Evolutionary conservation across 75 land plant species (phyloP).

Genomic region (Cunninghamia lanceolata): DNA sequence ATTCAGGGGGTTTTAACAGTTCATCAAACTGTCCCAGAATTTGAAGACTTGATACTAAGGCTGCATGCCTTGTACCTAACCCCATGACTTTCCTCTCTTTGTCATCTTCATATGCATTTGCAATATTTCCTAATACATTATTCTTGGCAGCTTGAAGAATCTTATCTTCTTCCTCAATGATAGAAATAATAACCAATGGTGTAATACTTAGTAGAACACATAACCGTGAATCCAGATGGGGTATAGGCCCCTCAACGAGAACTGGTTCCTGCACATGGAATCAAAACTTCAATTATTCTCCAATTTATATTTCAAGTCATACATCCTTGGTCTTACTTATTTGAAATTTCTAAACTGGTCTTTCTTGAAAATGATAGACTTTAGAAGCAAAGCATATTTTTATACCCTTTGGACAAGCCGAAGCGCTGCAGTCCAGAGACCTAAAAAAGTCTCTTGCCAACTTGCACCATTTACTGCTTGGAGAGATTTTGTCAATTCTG

Average conservation of each 20-base stretch:
- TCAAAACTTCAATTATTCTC: background rate
- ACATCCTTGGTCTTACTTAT: background rate
- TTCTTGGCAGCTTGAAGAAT: background rate
- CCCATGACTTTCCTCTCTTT: conserved; percentile 47
- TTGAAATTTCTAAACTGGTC: background rate
- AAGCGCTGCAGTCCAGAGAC: conserved; percentile 77
- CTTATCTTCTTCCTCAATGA: conserved; percentile 88
- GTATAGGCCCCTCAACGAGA: conserved; percentile 76
- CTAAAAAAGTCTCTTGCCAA: conserved; percentile 92
- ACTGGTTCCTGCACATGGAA: conserved; percentile 70
- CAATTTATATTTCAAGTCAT: background rate
- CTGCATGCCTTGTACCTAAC: conserved; percentile 56
- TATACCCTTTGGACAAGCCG: conserved; percentile 87
- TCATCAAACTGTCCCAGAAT: conserved; percentile 78
- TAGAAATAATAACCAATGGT: conserved; percentile 57
- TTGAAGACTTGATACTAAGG: conserved; percentile 69
- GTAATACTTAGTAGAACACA: conserved; percentile 72
- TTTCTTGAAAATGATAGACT: background rate
- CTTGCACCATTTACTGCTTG: conserved; percentile 69
- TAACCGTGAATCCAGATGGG: conserved; percentile 77
- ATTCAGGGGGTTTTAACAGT: conserved; percentile 65
- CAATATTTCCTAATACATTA: conserved; percentile 26
- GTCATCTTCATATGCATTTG: conserved; percentile 16
- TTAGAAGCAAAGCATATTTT: background rate
- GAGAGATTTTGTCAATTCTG: conserved; percentile 80